A percentile compares a stretch with the other conserved stretches of the same genome.
These are phyloP conservation scores for Phytophthora vignae DNA, from an alignment of 352 stramenopile species.

Conservation along the genomic window DNA sequence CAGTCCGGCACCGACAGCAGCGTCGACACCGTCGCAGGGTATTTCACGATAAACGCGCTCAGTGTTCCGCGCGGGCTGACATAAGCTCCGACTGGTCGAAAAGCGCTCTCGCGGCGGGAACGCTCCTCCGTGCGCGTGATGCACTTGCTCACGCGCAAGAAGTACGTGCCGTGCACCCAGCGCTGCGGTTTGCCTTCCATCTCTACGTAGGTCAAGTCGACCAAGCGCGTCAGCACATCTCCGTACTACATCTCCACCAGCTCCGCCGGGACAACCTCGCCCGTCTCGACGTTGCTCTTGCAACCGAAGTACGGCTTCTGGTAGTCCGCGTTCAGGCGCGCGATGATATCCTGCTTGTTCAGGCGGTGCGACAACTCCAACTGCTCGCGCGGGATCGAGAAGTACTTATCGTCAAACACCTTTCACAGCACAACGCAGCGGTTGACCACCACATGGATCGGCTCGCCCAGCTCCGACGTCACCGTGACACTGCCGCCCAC, in stretches of 20 bases:
- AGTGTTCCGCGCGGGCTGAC: slow-evolving; percentile 50
- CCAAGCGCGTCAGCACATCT: slow-evolving; percentile 77
- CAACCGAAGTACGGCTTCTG: slow-evolving; percentile 45
- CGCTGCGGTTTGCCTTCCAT: slow-evolving; percentile 9
- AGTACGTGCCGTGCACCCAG: slow-evolving; percentile 82
- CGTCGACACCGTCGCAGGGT: neutral
- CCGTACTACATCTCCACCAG: slow-evolving; percentile 90
- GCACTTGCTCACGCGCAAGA: slow-evolving; percentile 77
- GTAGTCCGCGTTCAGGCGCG: too few species aligned
- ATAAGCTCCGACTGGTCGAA: too few species aligned
- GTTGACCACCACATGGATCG: slow-evolving; percentile 89
- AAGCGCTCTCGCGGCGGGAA: slow-evolving; percentile 52
- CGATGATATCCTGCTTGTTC: too few species aligned
- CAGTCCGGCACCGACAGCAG: slow-evolving; percentile 74
- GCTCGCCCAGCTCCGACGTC: slow-evolving; percentile 85
- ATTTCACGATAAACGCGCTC: too few species aligned
- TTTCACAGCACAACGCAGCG: slow-evolving; percentile 80
- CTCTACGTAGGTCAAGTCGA: slow-evolving; percentile 84
- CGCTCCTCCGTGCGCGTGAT: slow-evolving; percentile 73
- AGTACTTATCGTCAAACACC: slow-evolving; percentile 84
- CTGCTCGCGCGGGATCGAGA: too few species aligned
- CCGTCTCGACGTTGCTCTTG: slow-evolving; percentile 51
- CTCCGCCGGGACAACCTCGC: slow-evolving; percentile 52
- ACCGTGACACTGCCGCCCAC: slow-evolving; percentile 85
- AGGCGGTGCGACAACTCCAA: too few species aligned